phyloP scores from a whole-genome alignment of 768 basidiomycete genomes.

The Tephrocybe sp. region DNA sequence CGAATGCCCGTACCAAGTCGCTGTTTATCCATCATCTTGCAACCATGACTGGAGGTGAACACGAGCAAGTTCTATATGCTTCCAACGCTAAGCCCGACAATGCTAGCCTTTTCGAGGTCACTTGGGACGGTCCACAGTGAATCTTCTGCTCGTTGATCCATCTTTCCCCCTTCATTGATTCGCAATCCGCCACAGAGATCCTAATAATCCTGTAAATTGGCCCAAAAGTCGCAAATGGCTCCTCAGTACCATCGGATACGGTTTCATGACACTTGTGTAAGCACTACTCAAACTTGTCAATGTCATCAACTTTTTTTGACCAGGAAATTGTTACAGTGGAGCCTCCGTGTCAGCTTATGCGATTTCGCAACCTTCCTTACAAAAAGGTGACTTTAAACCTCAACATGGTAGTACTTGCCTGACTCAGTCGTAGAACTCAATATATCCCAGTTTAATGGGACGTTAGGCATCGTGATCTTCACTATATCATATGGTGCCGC shows the following conservation, averaged over 20 bases:
- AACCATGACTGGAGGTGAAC: background rate
- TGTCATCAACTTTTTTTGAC: too few relatives aligned
- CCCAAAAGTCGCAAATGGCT: constrained; percentile 1
- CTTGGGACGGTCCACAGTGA: background rate
- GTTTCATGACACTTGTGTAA: constrained; percentile 1
- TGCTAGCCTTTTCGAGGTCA: background rate
- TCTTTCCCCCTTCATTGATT: background rate
- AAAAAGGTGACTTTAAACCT: background rate
- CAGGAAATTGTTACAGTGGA: background rate
- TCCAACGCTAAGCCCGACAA: background rate
- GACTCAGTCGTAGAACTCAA: background rate
- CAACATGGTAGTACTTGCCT: background rate
- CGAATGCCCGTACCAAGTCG: too few relatives aligned
- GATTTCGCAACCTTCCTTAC: background rate
- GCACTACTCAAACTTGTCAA: background rate
- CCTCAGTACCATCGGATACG: background rate
- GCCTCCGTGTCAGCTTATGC: background rate
- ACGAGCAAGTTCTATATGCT: background rate
- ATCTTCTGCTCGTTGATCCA: background rate
- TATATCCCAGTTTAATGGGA: background rate
- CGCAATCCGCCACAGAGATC: background rate
- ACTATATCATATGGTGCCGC: constrained; percentile 3
- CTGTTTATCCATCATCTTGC: too few relatives aligned
- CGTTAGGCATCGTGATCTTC: constrained; percentile 1
- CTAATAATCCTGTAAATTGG: constrained; percentile 1